Conservation (phyloP, 2,329 filamentous ascomycete genomes). For the Hysterium pulicare region DNA sequence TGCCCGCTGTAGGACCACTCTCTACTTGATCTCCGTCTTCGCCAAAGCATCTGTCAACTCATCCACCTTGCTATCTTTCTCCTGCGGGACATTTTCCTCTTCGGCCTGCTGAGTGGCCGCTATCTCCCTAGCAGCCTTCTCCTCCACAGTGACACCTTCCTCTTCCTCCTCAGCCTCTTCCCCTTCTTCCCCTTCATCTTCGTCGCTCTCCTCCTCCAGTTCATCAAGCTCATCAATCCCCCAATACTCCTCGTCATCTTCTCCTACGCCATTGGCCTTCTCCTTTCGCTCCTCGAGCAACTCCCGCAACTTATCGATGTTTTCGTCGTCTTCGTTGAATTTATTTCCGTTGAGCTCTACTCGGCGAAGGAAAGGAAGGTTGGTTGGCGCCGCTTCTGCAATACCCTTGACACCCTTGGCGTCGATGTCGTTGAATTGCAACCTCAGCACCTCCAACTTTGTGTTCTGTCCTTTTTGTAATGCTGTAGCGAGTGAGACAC, state of each 20-base stretch:
- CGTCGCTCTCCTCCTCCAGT: conserved; percentile 79
- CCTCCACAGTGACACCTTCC: conserved; percentile 50
- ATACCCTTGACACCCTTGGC: conserved; percentile 69
- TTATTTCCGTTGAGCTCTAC: conserved; percentile 97
- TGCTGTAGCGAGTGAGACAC: conserved; percentile 67
- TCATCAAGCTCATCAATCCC: conserved; percentile 65
- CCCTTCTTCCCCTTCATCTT: conserved; percentile 69
- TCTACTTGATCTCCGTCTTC: conserved; percentile 57
- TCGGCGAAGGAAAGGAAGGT: conserved; percentile 73
- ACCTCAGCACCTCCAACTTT: conserved; percentile 73
- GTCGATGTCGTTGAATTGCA: conserved; percentile 95
- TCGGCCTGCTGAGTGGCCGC: conserved; percentile 70
- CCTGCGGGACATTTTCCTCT: conserved; percentile 67
- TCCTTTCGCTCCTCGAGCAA: conserved; percentile 73
- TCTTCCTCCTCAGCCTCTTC: conserved; percentile 70
- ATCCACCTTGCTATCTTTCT: conserved; percentile 76
- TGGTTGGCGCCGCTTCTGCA: conserved; percentile 63
- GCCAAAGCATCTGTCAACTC: conserved; percentile 70
- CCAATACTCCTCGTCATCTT: conserved; percentile 53
- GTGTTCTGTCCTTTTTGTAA: conserved; percentile 72
- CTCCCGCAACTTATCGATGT: conserved; percentile 64
- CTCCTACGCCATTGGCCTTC: conserved; percentile 40
- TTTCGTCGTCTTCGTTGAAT: conserved; percentile 79
- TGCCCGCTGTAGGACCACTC: too few species aligned
- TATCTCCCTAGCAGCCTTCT: conserved; percentile 49